Percentiles rank a stretch among this genome's conserved stretches.
These are phyloP conservation scores for Plasmodium gonderi DNA, from an alignment of 169 alveolate species.

Conservation along the genomic window DNA sequence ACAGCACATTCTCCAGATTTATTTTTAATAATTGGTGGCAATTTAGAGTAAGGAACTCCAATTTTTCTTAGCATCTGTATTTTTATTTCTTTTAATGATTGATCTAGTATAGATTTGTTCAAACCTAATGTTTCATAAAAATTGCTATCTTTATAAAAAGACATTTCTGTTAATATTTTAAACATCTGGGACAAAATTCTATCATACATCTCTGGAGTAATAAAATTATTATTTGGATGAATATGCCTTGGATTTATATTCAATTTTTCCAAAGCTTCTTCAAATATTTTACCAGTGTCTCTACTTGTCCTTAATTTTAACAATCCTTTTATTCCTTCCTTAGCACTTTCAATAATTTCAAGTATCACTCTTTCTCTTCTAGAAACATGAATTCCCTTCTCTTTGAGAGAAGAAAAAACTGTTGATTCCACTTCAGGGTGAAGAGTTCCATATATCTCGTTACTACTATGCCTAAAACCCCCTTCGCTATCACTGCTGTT, in stretches of 20 bases:
- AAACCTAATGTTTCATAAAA: conserved; percentile 43
- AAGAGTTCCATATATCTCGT: neutral
- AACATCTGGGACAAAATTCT: conserved; percentile 35
- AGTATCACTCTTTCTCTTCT: conserved; percentile 14
- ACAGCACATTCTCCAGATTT: neutral
- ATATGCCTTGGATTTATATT: neutral
- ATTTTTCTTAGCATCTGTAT: conserved; percentile 33
- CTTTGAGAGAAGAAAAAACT: neutral
- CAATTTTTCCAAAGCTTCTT: conserved; percentile 7
- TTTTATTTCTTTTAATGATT: conserved; percentile 44
- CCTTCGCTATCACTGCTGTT: neutral
- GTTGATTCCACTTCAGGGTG: neutral
- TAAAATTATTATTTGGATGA: neutral
- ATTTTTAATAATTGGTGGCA: conserved; percentile 57
- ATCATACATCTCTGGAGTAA: conserved; percentile 39
- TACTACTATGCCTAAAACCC: neutral
- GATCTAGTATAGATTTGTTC: conserved; percentile 9
- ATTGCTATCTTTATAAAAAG: conserved; percentile 11
- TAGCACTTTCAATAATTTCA: conserved; percentile 28
- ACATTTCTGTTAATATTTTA: conserved; percentile 58
- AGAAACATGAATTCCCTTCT: conserved; percentile 11
- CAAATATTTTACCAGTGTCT: neutral
- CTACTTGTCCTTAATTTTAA: neutral
- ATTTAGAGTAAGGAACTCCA: conserved; percentile 35
- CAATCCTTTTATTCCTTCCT: conserved; percentile 36